Percentiles rank a stretch among this genome's conserved stretches.
Conservation (phyloP, 2,329 filamentous ascomycete species). For the Trichoderma sp. region DNA sequence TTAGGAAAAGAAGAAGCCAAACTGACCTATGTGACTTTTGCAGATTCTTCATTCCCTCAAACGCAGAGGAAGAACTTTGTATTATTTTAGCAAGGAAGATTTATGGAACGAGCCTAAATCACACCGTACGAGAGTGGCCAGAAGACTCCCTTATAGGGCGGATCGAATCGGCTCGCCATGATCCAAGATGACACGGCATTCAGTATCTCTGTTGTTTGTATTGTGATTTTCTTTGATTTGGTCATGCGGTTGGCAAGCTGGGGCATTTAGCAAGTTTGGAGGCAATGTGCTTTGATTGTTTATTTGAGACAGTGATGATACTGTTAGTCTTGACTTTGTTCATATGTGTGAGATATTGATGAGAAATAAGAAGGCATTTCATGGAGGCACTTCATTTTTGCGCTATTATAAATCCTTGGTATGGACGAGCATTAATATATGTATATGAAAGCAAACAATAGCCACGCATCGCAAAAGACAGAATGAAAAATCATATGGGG, state of each 20-base stretch:
- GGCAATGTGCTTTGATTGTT: neutral
- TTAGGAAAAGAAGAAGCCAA: neutral
- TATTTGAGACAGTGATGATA: neutral
- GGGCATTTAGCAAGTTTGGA: neutral
- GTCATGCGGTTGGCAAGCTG: neutral
- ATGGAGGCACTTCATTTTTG: neutral
- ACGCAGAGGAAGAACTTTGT: slow-evolving; percentile 54
- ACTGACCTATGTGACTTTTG: neutral
- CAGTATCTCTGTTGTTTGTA: neutral
- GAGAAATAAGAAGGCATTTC: neutral
- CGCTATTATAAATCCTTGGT: neutral
- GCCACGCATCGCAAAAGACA: neutral
- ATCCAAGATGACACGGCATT: no score
- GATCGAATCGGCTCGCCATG: neutral
- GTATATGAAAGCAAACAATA: neutral
- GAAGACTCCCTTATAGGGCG: neutral
- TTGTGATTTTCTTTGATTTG: neutral
- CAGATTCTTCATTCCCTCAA: slow-evolving; percentile 50
- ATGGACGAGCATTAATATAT: neutral
- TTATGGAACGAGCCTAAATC: neutral
- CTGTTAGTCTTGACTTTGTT: neutral
- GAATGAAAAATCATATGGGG: slow-evolving; percentile 24
- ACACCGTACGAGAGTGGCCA: neutral
- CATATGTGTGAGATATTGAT: neutral
- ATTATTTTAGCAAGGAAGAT: slow-evolving; percentile 56